phyloP scores from a whole-genome alignment of 2,329 filamentous ascomycete species.

The Xylaria polymorpha region DNA sequence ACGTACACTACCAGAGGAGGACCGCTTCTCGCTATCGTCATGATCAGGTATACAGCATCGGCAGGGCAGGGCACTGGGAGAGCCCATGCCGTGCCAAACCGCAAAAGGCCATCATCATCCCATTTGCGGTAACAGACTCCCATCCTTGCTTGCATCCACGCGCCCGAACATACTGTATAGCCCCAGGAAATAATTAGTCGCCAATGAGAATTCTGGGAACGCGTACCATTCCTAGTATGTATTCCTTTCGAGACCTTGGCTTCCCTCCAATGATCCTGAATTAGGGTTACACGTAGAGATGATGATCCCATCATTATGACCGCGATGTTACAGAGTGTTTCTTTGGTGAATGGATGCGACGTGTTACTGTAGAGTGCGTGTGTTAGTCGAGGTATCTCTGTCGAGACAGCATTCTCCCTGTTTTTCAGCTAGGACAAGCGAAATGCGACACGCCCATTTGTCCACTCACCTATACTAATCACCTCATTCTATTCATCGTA shows the following conservation, averaged over 20 bases:
- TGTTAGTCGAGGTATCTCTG: conserved; percentile 6
- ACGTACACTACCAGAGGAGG: neutral
- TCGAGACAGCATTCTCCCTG: conserved; percentile 14
- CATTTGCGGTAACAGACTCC: neutral
- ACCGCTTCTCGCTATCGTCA: neutral
- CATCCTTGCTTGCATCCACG: conserved; percentile 17
- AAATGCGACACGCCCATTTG: conserved; percentile 24
- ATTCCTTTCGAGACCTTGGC: conserved; percentile 18
- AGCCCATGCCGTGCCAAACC: conserved; percentile 10
- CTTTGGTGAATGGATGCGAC: neutral
- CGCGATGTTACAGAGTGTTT: conserved; percentile 7
- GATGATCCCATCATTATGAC: conserved; percentile 15
- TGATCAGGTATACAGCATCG: conserved; percentile 11
- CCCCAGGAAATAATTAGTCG: conserved; percentile 13
- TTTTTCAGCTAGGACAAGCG: conserved; percentile 34
- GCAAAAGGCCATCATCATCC: conserved; percentile 6
- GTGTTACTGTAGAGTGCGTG: neutral
- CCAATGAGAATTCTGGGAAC: conserved; percentile 32
- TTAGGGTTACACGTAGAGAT: conserved; percentile 22
- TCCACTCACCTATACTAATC: neutral
- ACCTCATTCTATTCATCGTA: conserved; percentile 9
- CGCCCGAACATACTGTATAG: conserved; percentile 14
- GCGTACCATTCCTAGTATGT: conserved; percentile 1
- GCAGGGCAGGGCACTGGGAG: conserved; percentile 7
- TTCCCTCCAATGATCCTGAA: conserved; percentile 20